Evolutionary conservation across 2,329 filamentous ascomycete genomes (phyloP).

Genomic region (Hymenoscyphus salicellus): DNA sequence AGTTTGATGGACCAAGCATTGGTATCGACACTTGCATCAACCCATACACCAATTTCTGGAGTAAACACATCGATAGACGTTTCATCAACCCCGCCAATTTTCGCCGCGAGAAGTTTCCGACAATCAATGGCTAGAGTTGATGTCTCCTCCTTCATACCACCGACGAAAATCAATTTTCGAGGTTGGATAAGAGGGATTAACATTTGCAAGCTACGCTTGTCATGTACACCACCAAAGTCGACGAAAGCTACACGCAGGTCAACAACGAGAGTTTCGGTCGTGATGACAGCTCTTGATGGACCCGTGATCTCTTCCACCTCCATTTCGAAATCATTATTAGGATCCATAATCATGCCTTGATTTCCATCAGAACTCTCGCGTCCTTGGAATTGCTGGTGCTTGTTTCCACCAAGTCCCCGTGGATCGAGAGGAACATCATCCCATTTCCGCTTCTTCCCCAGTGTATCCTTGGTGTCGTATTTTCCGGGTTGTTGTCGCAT

Average conservation of each 20-base stretch:
- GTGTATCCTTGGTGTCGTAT: conserved; percentile 53
- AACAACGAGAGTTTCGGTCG: conserved; percentile 60
- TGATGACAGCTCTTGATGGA: conserved; percentile 72
- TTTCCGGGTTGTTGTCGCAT: conserved; percentile 51
- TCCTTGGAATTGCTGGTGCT: conserved; percentile 53
- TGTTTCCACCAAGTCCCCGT: conserved; percentile 49
- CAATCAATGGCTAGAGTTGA: conserved; percentile 75
- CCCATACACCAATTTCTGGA: conserved; percentile 65
- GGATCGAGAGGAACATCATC: conserved; percentile 57
- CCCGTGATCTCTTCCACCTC: conserved; percentile 55
- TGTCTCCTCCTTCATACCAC: conserved; percentile 77
- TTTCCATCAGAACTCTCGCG: conserved; percentile 39
- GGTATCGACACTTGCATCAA: conserved; percentile 94
- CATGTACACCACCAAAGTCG: conserved; percentile 89
- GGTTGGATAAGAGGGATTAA: conserved; percentile 91
- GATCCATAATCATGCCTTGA: conserved; percentile 42
- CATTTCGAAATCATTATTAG: conserved; percentile 59
- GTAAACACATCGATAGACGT: conserved; percentile 72
- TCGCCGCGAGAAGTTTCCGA: conserved; percentile 58
- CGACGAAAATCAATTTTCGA: conserved; percentile 89
- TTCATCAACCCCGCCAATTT: conserved; percentile 43
- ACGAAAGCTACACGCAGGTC: conserved; percentile 80
- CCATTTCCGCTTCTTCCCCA: conserved; percentile 95
- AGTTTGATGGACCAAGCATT: conserved; percentile 96
- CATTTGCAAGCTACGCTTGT: conserved; percentile 91